These are phyloP conservation scores for Talaromyces sp. DNA, from an alignment of 2,329 filamentous ascomycete genomes.

Conservation along the genomic window DNA sequence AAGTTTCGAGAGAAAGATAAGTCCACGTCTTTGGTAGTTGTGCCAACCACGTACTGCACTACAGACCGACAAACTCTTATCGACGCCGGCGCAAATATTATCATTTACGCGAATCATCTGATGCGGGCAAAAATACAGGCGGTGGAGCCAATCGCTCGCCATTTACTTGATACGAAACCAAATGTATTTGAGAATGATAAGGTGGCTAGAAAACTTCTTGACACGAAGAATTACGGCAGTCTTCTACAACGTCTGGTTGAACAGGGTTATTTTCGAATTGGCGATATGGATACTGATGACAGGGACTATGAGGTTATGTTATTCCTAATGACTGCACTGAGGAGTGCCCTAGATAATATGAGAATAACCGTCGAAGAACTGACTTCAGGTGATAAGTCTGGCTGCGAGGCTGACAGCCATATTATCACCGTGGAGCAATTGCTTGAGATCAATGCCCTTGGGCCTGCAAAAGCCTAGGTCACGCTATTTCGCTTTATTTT, in stretches of 20 bases:
- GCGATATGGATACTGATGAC: too few species aligned
- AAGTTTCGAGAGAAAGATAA: not conserved
- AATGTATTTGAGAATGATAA: not conserved
- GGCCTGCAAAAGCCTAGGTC: not conserved
- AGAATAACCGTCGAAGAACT: not conserved
- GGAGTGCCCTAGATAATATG: not conserved
- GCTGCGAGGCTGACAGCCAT: constrained; percentile 4
- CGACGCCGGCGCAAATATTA: constrained; percentile 8
- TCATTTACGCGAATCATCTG: constrained; percentile 9
- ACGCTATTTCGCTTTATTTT: not conserved
- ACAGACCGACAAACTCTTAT: not conserved
- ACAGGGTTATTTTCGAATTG: too few species aligned
- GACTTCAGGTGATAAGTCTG: not conserved
- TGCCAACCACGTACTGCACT: constrained; percentile 4
- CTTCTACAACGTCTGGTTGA: constrained; percentile 2
- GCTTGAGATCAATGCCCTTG: constrained; percentile 1
- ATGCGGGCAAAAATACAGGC: constrained; percentile 6
- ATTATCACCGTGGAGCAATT: constrained; percentile 4
- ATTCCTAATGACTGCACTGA: not conserved
- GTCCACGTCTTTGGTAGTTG: constrained; percentile 4
- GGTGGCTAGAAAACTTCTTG: not conserved
- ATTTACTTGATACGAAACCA: not conserved
- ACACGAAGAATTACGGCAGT: constrained; percentile 3
- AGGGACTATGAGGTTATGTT: not conserved
- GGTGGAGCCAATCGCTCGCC: not conserved